Evolutionary conservation across 1,139 yeast species (phyloP), one percentile per base, ranked within the genome.

Genomic region (Zygotorulaspora mrakii): DNA sequence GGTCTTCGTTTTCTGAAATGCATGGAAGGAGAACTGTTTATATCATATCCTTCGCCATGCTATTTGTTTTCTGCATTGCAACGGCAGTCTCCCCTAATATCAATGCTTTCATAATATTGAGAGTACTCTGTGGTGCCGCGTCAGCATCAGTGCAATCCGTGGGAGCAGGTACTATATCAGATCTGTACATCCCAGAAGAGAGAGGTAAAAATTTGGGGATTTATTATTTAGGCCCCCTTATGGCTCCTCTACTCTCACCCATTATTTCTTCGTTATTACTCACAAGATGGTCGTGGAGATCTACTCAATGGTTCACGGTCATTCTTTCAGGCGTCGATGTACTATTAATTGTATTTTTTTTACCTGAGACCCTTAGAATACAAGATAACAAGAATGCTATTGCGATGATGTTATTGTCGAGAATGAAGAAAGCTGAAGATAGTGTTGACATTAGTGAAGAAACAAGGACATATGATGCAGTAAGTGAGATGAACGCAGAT

Each of bases 131-230:
- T 34, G 95, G 95, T 43, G 94, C 87, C 0, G 78, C 85, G 40
- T 82, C 89, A 2, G 94, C 94, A 0, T 77, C 89, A 31, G 95
- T 86, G 0, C 95, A 86, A 61, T 78, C 94, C 2, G 87, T 86
- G 5, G 95, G 95, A 1, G 95, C 95, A 0, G 95, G 95, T 2
- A 84, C 95, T 0, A 78, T 87, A 31, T 76, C 85, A 12, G 96
- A 87, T 56, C 61, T 87, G 27, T 87, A 70, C 55, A 66, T 73
- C 3, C 79, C 82, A 3, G 75, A 78, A 29, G 76, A 81, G 49
- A 71, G 95, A 54, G 95, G 95, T 1, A 61, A 71, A 5, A 94
- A 94, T 9, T 76, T 87, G 79, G 94, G 95, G 0, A 69, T 78
- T 49, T 87, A 77, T 53, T 87, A 86, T 56, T 66, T 86, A 33